Conservation (phyloP, 371 early-diverging fungal species). For the Mucor sp. region DNA sequence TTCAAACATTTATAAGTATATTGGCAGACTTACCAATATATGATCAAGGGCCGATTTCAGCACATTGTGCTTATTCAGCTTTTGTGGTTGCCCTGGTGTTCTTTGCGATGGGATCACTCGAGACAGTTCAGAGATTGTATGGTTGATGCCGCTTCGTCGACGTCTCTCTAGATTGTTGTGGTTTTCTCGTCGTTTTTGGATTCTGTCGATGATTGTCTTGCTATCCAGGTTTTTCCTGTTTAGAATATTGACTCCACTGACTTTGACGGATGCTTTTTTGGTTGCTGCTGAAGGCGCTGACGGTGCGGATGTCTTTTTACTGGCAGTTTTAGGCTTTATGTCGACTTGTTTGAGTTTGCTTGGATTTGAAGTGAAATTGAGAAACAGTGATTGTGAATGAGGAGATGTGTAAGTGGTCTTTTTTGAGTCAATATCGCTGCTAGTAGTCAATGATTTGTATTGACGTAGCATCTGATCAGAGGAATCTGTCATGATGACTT, state of each 20-base stretch:
- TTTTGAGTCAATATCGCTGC: not conserved
- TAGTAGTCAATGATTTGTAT: not conserved
- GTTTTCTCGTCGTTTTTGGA: slow-evolving; percentile 65
- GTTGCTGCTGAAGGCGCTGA: slow-evolving; percentile 16
- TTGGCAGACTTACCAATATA: slow-evolving; percentile 19
- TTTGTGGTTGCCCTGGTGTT: slow-evolving; percentile 9
- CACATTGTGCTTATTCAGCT: slow-evolving; percentile 49
- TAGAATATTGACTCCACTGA: slow-evolving; percentile 57
- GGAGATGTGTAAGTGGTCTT: not conserved
- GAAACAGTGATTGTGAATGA: slow-evolving; percentile 1
- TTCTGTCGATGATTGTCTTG: slow-evolving; percentile 62
- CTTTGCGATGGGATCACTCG: slow-evolving; percentile 41
- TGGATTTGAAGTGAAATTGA: slow-evolving; percentile 10
- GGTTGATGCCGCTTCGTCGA: slow-evolving; percentile 66
- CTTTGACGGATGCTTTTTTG: slow-evolving; percentile 27
- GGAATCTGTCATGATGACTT: slow-evolving; percentile 2
- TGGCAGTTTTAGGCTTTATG: not conserved
- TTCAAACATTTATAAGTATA: not conserved
- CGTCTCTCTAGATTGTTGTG: slow-evolving; percentile 70
- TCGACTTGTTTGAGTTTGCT: slow-evolving; percentile 1
- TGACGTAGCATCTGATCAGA: not conserved
- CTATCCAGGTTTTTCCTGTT: slow-evolving; percentile 65
- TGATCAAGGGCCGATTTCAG: slow-evolving; percentile 42
- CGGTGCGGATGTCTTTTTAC: not conserved
- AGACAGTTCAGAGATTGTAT: slow-evolving; percentile 52